Evolutionary conservation across 1,284 basidiomycete species (phyloP).

Genomic region (Moesziomyces sp.): DNA sequence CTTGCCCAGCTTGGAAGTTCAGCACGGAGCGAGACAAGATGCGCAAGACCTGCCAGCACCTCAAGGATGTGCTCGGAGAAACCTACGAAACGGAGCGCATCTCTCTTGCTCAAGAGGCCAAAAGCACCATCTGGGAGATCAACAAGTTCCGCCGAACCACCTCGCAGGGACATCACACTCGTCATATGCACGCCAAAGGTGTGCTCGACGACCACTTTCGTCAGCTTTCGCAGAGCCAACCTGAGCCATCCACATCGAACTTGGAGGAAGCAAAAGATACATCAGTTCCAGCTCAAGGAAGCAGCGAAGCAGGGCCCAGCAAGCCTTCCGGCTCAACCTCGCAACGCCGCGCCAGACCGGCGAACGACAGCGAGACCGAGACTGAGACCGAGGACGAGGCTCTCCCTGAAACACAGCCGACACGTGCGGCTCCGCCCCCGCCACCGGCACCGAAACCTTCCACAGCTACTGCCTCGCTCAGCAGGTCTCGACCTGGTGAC

Average conservation of each 20-base stretch:
- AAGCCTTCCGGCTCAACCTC: neutral
- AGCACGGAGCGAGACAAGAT: conserved; percentile 72
- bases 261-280: neutral
- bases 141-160: conserved; percentile 27
- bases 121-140: conserved; percentile 38
- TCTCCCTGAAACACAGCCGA: neutral
- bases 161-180: conserved; percentile 25
- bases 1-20: conserved; percentile 70
- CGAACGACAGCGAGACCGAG: conserved; percentile 29
- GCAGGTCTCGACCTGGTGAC: conserved; percentile 7
- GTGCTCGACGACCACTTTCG: conserved; percentile 37
- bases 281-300: neutral
- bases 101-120: conserved; percentile 21
- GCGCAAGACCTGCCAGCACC: conserved; percentile 75
- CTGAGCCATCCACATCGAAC: neutral
- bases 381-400: conserved; percentile 31
- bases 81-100: conserved; percentile 70
- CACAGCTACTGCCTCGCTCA: neutral
- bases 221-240: conserved; percentile 36
- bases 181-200: conserved; percentile 35
- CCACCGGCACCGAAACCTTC: neutral
- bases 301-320: neutral
- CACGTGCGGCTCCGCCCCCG: neutral
- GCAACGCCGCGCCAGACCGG: neutral
- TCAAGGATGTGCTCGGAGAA: conserved; percentile 74